Percentiles rank a stretch among this genome's conserved stretches.
Evolutionary conservation across 169 alveolate genomes (phyloP).

Genomic region (Perkinsus marinus): DNA sequence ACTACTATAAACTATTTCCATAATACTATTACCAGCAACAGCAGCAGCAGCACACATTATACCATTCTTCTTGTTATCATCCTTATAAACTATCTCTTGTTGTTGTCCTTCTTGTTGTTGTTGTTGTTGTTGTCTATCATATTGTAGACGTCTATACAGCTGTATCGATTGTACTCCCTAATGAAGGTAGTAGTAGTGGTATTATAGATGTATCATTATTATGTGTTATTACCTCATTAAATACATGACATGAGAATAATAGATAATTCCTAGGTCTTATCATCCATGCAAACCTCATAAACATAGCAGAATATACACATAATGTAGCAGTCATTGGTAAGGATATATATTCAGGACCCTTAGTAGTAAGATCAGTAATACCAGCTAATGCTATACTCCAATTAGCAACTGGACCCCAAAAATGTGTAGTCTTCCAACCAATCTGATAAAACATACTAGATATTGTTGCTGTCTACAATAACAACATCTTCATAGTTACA

Average conservation of each 20-base stretch:
- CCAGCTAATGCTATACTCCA: constrained; percentile 84
- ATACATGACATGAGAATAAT: constrained; percentile 22
- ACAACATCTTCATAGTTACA: neutral
- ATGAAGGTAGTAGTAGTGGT: neutral
- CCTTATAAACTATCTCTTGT: neutral
- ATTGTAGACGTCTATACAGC: neutral
- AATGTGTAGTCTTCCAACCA: constrained; percentile 45
- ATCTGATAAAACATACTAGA: neutral
- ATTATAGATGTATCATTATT: too few species aligned
- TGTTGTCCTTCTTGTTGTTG: neutral
- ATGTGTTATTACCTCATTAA: constrained; percentile 9
- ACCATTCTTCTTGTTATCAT: neutral
- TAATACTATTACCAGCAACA: neutral
- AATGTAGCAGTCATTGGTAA: constrained; percentile 70
- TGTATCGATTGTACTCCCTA: neutral
- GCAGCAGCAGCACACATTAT: neutral
- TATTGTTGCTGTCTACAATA: too few species aligned
- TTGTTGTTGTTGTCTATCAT: neutral
- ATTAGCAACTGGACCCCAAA: constrained; percentile 89
- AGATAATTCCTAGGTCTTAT: constrained; percentile 36
- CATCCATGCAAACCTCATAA: constrained; percentile 76
- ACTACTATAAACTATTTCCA: too few species aligned
- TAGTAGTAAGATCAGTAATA: constrained; percentile 37
- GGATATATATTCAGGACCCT: constrained; percentile 66
- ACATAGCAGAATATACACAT: constrained; percentile 64